Conservation (phyloP, 2,329 filamentous ascomycete genomes). For the Myotisia sp. region DNA sequence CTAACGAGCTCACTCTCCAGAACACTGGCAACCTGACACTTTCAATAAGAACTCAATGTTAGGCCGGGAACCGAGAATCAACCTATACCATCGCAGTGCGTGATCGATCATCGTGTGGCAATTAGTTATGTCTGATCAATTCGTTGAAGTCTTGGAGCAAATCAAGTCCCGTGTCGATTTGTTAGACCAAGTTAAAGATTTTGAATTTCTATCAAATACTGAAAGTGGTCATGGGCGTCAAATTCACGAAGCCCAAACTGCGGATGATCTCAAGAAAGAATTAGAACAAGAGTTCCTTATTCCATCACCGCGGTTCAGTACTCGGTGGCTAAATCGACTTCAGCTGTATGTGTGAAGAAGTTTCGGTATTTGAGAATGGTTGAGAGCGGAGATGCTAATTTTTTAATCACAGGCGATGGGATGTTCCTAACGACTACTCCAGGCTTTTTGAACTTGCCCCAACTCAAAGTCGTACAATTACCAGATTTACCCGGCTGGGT, state of each 20-base stretch:
- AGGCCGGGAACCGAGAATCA: no score
- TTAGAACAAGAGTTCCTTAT: constrained; percentile 66
- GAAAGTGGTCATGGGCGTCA: constrained; percentile 5
- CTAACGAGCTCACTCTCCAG: no score
- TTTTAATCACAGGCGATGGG: constrained; percentile 47
- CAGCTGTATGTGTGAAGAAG: constrained; percentile 49
- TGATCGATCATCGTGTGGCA: no score
- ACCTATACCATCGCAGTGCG: no score
- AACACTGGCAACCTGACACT: no score
- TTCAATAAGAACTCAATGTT: no score
- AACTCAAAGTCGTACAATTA: constrained; percentile 88
- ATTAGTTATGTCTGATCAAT: constrained; percentile 6
- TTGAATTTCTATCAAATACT: constrained; percentile 6
- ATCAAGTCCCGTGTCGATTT: constrained; percentile 4
- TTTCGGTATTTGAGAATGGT: neutral
- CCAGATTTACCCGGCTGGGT: constrained; percentile 78
- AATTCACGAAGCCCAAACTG: constrained; percentile 24
- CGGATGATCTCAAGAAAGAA: constrained; percentile 50
- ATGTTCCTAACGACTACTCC: constrained; percentile 63
- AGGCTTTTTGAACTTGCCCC: constrained; percentile 76
- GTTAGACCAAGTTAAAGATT: constrained; percentile 5
- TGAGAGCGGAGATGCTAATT: constrained; percentile 8
- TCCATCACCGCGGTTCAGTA: constrained; percentile 64
- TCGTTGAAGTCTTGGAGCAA: constrained; percentile 7
- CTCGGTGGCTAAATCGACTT: constrained; percentile 73